Evolutionary conservation across 2,329 filamentous ascomycete species (phyloP).

Genomic region (Colletotrichum sojae): DNA sequence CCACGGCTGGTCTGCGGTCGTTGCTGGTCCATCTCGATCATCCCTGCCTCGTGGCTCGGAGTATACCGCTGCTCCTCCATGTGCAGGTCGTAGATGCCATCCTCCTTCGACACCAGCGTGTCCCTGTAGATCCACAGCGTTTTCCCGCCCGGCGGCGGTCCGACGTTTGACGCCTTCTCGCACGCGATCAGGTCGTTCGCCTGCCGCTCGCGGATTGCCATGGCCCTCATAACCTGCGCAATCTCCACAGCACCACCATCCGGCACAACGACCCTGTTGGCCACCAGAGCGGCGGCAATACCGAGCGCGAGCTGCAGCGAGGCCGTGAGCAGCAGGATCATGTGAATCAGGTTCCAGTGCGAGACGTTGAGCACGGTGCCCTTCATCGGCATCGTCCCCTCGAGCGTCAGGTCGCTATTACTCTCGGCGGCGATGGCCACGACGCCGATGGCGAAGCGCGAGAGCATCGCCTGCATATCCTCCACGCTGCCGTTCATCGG

Average conservation of each 20-base stretch:
- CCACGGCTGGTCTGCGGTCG: neutral
- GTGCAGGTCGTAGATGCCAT: constrained; percentile 37
- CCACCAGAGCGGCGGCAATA: constrained; percentile 42
- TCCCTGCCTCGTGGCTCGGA: constrained; percentile 3
- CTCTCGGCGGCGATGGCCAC: constrained; percentile 50
- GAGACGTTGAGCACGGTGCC: constrained; percentile 51
- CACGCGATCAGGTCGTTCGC: neutral
- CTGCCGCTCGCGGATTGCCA: constrained; percentile 31
- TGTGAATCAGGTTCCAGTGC: constrained; percentile 49
- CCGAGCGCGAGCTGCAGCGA: constrained; percentile 50
- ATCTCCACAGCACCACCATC: constrained; percentile 32
- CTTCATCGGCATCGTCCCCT: constrained; percentile 49
- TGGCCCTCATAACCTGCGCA: constrained; percentile 40
- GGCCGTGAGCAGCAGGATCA: constrained; percentile 51
- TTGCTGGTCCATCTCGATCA: constrained; percentile 35
- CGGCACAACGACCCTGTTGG: constrained; percentile 47
- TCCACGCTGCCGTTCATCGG: constrained; percentile 48
- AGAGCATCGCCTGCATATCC: constrained; percentile 54
- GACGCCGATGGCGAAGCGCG: constrained; percentile 54
- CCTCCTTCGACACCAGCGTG: constrained; percentile 14
- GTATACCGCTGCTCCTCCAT: constrained; percentile 36
- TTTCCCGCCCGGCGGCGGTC: neutral
- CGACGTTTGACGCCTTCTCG: neutral
- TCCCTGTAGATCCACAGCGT: constrained; percentile 39
- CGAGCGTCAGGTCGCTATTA: constrained; percentile 46